phyloP scores from a whole-genome alignment of 73 alveolate species.

The Tetrahymena elliotti region DNA sequence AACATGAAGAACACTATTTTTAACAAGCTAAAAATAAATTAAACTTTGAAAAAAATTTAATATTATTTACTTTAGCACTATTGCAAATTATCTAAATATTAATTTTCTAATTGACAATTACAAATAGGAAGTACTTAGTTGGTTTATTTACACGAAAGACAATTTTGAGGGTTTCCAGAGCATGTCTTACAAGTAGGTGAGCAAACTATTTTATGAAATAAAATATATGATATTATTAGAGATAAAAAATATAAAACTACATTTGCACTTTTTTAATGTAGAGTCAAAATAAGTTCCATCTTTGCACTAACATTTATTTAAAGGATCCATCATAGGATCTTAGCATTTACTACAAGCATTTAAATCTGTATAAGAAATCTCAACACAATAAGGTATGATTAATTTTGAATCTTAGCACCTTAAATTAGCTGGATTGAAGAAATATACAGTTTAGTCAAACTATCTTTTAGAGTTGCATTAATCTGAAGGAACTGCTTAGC shows the following conservation, averaged over 20 bases:
- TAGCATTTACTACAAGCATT: neutral
- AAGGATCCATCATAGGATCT: neutral
- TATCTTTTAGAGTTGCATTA: neutral
- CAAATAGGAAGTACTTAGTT: neutral
- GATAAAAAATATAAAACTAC: neutral
- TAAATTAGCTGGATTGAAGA: neutral
- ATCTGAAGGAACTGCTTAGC: neutral
- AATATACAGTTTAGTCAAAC: neutral
- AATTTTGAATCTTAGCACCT: neutral
- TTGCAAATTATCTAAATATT: neutral
- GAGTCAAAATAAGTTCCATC: neutral
- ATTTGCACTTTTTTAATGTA: neutral
- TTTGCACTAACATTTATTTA: neutral
- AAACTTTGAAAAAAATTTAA: too few species aligned
- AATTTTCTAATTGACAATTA: neutral
- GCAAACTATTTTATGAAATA: neutral
- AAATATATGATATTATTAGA: neutral
- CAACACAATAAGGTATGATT: neutral
- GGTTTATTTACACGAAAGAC: neutral
- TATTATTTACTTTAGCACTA: neutral
- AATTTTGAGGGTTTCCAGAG: neutral
- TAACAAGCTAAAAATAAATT: neutral
- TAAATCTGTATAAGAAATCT: neutral
- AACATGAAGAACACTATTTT: neutral
- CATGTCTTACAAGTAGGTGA: neutral